A percentile compares a stretch with the other conserved stretches of the same genome.
These are phyloP conservation scores for Eucalyptus shirleyi DNA, from an alignment of 345 rosid species.

Conservation along the genomic window DNA sequence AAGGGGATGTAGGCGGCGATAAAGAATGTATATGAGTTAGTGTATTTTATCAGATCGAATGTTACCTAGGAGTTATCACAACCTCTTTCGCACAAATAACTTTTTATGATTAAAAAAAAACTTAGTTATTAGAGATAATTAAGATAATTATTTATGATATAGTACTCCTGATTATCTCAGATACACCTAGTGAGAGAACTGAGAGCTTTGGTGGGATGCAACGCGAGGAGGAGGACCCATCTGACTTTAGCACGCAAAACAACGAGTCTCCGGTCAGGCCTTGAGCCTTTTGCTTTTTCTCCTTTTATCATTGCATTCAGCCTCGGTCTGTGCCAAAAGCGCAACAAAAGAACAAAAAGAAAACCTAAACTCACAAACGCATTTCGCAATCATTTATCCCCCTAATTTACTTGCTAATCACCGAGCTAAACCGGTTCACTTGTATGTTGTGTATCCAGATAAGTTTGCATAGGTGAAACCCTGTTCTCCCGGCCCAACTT, in stretches of 20 bases:
- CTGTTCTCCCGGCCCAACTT: background rate
- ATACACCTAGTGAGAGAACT: background rate
- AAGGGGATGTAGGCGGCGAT: background rate
- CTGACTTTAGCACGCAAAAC: background rate
- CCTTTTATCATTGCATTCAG: background rate
- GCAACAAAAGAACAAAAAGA: background rate
- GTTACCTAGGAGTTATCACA: background rate
- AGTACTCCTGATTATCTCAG: background rate
- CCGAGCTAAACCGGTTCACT: background rate
- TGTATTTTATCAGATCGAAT: background rate
- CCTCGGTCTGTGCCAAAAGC: background rate
- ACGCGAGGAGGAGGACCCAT: background rate
- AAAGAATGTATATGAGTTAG: background rate
- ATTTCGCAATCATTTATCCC: background rate
- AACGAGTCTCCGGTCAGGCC: background rate
- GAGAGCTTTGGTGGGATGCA: background rate
- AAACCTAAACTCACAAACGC: background rate
- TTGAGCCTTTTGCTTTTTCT: background rate
- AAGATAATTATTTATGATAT: background rate
- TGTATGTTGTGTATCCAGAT: background rate
- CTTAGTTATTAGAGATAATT: background rate
- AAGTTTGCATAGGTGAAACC: background rate
- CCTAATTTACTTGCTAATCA: background rate
- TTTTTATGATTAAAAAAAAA: background rate
- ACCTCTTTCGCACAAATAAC: background rate